Percentiles rank a stretch among this genome's conserved stretches.
These are phyloP conservation scores for Talaromyces sp. DNA, from an alignment of 2,329 filamentous ascomycete species.

Conservation along the genomic window DNA sequence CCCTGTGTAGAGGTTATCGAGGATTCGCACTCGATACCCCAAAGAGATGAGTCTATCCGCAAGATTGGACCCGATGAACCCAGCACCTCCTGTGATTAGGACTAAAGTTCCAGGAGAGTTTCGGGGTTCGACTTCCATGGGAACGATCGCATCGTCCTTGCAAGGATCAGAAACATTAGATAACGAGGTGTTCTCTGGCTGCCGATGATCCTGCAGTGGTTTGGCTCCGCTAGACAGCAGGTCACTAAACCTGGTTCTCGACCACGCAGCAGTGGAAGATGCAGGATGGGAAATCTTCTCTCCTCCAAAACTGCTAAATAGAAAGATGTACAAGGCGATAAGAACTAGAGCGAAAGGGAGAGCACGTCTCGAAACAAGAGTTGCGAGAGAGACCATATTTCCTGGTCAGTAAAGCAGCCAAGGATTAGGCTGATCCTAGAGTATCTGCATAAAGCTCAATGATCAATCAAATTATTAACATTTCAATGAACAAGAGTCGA, in stretches of 20 bases:
- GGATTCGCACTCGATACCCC: neutral
- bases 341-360: neutral
- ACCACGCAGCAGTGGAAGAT: neutral
- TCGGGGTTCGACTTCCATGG: neutral
- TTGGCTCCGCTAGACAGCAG: neutral
- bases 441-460: neutral
- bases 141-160: neutral
- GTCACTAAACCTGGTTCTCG: neutral
- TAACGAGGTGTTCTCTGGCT: neutral
- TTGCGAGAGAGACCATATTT: neutral
- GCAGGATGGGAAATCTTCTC: neutral
- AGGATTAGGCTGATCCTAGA: neutral
- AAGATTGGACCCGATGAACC: neutral
- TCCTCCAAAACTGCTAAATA: neutral
- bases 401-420: neutral
- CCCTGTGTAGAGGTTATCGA: neutral
- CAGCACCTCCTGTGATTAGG: neutral
- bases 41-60: neutral
- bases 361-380: neutral
- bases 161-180: neutral
- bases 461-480: neutral
- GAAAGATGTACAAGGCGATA: neutral
- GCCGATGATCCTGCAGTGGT: neutral
- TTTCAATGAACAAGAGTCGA: neutral
- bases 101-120: neutral